Conservation (phyloP, 176 grass and related monocot species). For the Melocanna baccifera region DNA sequence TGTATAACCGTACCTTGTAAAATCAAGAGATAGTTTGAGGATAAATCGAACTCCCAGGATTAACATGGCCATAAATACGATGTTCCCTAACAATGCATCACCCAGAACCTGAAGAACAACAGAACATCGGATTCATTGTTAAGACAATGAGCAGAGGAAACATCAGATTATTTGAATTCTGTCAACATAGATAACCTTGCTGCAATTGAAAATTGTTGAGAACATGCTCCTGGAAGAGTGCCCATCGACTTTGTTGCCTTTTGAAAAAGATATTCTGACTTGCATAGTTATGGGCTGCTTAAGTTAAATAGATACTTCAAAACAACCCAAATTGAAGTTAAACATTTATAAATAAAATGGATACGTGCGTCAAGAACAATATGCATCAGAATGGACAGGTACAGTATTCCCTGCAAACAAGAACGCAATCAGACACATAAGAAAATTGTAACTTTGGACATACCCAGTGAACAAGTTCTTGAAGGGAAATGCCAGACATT, state of each 20-base stretch:
- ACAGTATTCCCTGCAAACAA: constrained; percentile 67
- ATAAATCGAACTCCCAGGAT: constrained; percentile 55
- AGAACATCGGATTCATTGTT: background rate
- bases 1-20: constrained; percentile 41
- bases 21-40: constrained; percentile 53
- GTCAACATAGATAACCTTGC: constrained; percentile 45
- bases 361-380: constrained; percentile 85
- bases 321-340: constrained; percentile 10
- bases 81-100: constrained; percentile 55
- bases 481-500: background rate
- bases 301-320: constrained; percentile 18
- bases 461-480: constrained; percentile 3
- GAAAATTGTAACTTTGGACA: background rate
- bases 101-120: constrained; percentile 54
- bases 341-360: constrained; percentile 26
- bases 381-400: constrained; percentile 56
- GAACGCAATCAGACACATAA: background rate
- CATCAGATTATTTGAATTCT: background rate
- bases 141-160: background rate
- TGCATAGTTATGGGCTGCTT: constrained; percentile 51
- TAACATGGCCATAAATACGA: constrained; percentile 63
- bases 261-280: constrained; percentile 75
- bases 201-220: constrained; percentile 52
- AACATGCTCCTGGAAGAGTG: constrained; percentile 51
- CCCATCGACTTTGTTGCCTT: constrained; percentile 41